These are phyloP conservation scores for Pistacia vera DNA, from an alignment of 345 rosid species.

Conservation along the genomic window DNA sequence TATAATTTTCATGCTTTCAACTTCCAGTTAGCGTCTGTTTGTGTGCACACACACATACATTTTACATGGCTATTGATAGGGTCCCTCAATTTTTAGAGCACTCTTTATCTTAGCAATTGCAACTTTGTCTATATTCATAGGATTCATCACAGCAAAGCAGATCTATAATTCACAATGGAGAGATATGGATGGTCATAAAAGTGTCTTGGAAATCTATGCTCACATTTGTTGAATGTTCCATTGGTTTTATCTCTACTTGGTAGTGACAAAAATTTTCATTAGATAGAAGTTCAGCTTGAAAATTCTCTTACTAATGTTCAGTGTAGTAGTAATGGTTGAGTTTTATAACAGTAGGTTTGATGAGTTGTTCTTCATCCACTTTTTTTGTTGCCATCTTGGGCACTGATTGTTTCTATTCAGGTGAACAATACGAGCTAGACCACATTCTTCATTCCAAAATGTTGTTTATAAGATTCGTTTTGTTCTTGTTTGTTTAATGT, in stretches of 20 bases:
- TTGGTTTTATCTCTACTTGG: not conserved
- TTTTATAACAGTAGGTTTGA: not conserved
- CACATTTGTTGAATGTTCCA: not conserved
- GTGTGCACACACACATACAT: not conserved
- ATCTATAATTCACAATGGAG: not conserved
- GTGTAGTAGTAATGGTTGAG: too few relatives aligned
- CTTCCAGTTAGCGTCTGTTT: not conserved
- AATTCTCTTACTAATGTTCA: not conserved
- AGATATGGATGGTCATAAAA: not conserved
- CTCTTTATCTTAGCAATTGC: not conserved
- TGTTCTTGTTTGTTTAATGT: not conserved
- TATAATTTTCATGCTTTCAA: conserved; percentile 5
- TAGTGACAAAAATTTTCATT: not conserved
- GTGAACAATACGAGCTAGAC: not conserved
- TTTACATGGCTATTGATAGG: not conserved
- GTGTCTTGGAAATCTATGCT: not conserved
- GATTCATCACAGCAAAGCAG: not conserved
- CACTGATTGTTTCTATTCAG: not conserved
- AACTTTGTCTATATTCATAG: not conserved
- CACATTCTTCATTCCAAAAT: not conserved
- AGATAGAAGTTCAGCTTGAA: not conserved
- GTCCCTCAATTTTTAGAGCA: not conserved
- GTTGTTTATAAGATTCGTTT: not conserved
- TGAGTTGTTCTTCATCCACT: not conserved
- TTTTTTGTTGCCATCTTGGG: not conserved